Conservation (phyloP, 129 eudicot species). For the Erigeron canadensis region DNA sequence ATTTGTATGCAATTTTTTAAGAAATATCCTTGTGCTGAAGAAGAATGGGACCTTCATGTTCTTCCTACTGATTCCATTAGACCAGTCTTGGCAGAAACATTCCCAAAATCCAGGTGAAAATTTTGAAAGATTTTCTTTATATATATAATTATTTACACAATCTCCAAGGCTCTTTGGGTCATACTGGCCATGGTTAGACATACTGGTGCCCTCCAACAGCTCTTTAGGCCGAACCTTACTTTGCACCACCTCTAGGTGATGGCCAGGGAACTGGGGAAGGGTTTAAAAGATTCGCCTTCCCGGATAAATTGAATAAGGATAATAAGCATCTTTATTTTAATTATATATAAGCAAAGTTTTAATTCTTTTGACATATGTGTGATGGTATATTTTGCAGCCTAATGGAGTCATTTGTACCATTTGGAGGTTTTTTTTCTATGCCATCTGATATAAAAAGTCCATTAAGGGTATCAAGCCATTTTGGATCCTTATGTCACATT, state of each 20-base stretch:
- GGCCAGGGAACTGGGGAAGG: too few relatives aligned
- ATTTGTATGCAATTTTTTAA: constrained; percentile 51
- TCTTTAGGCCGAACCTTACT: too few relatives aligned
- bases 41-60: constrained; percentile 72
- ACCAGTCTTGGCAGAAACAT: constrained; percentile 51
- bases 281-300: too few relatives aligned
- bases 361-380: constrained; percentile 1
- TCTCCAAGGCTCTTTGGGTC: too few relatives aligned
- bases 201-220: too few relatives aligned
- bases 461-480: constrained; percentile 37
- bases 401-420: constrained; percentile 94
- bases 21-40: constrained; percentile 58
- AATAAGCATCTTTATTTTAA: too few relatives aligned
- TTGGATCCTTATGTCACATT: constrained; percentile 50
- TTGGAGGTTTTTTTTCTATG: constrained; percentile 88
- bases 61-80: constrained; percentile 53
- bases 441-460: constrained; percentile 59
- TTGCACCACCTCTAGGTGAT: too few relatives aligned
- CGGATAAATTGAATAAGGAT: too few relatives aligned
- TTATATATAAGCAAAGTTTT: background rate
- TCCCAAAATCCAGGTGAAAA: constrained; percentile 76
- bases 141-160: too few relatives aligned
- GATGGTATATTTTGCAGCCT: constrained; percentile 48
- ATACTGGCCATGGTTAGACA: too few relatives aligned
- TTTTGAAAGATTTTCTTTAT: background rate